Evolutionary conservation across 495 filamentous ascomycete genomes (phyloP), one percentile per base, ranked within the genome.

Genomic region (Hypoxylon trugodes): DNA sequence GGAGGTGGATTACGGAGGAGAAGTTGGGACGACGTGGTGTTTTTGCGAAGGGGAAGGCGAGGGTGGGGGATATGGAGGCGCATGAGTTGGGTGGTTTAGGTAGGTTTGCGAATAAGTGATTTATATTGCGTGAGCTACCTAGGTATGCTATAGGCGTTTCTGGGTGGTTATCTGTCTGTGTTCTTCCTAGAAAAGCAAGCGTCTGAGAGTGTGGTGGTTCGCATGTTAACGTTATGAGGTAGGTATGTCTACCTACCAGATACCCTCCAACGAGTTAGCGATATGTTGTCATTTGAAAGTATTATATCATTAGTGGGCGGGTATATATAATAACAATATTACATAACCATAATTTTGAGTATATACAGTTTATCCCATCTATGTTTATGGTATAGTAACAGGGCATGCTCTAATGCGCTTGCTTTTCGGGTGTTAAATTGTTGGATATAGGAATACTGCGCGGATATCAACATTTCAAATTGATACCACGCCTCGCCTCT

Each of bases 401-500:
- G 22, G 13, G 3, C n/a, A n/a, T n/a, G n/a, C n/a, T n/a, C n/a
- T n/a, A n/a, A 12, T 25, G 42, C 26, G 30, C 47, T 19, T 13
- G 9, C 2, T 22, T 22, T 25, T 45, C 41, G 1, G 4, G 28
- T 33, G 18, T 36, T 33, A 2, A 19, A 12, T 35, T 30, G 32
- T 6, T 1, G 7, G 19, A 7, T 13, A 50, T 6, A 7, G 21
- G 24, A 30, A 35, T 26, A 24, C 22, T 33, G 18, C 13, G 21
- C 25, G n/a, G 24, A 21, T n/a, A 51, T 76, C 73, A 98, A 73
- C 91, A 98, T 77, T 92, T 97, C 77, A 98, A 61, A 59, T 87
- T 81, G 54, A 98, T 90, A 1, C 95, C 95, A 38, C 81, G 85
- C 49, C 94, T 83, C 68, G 83, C 78, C 81, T 99, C 95, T 61